phyloP scores from a whole-genome alignment of 2,329 filamentous ascomycete genomes.

The Colletotrichum destructivum region DNA sequence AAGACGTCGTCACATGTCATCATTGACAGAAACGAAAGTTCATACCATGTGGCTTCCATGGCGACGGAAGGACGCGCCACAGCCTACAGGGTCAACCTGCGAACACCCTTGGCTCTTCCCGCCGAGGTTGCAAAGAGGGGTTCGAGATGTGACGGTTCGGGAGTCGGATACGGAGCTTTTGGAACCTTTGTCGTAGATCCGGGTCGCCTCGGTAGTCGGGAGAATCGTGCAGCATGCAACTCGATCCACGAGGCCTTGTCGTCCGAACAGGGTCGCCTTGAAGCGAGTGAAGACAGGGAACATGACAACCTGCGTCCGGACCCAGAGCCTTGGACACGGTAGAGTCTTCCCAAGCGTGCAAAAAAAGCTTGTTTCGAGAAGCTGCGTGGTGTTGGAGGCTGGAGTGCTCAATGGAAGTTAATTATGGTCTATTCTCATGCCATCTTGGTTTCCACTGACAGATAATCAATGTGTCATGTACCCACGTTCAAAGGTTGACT shows the following conservation, averaged over 20 bases:
- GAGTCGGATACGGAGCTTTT: background rate
- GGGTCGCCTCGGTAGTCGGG: background rate
- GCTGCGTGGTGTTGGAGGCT: background rate
- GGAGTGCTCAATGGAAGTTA: background rate
- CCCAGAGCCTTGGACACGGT: background rate
- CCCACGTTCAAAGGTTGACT: background rate
- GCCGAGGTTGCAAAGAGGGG: background rate
- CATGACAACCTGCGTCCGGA: background rate
- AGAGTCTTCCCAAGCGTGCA: background rate
- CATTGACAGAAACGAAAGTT: background rate
- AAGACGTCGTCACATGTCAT: background rate
- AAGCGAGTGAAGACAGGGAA: background rate
- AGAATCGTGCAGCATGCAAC: background rate
- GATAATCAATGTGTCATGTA: rapidly evolving
- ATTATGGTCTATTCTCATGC: too few relatives aligned
- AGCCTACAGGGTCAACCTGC: background rate
- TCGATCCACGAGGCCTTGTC: background rate
- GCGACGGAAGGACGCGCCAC: background rate
- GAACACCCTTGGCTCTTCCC: background rate
- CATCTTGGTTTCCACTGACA: background rate
- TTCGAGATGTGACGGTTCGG: background rate
- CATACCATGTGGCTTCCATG: background rate
- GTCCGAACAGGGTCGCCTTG: background rate
- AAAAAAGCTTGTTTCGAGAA: background rate
- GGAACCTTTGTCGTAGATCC: background rate